phyloP scores from a whole-genome alignment of 495 filamentous ascomycete genomes.

The Lasiosphaeria ovina region DNA sequence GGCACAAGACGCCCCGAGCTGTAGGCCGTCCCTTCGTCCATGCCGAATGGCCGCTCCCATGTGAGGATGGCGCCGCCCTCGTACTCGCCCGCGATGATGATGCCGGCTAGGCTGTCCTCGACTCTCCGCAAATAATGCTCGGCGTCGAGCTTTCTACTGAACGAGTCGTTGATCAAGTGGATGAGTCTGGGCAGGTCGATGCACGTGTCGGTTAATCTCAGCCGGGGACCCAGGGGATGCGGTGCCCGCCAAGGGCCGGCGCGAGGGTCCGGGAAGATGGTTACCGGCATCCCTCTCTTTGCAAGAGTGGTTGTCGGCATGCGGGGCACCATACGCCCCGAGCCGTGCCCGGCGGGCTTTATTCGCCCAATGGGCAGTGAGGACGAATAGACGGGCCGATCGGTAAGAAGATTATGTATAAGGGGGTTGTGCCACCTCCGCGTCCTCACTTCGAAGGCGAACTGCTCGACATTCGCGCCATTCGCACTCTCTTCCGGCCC shows the following conservation, averaged over 20 bases:
- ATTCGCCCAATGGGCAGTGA: conserved; percentile 72
- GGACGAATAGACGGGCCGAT: conserved; percentile 87
- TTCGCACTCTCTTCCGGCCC: not conserved
- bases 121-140: conserved; percentile 78
- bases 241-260: conserved; percentile 64
- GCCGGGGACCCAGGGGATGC: conserved; percentile 44
- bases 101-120: conserved; percentile 72
- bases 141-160: conserved; percentile 79
- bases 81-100: conserved; percentile 95
- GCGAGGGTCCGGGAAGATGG: conserved; percentile 71
- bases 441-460: conserved; percentile 66
- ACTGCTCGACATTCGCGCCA: conserved; percentile 30
- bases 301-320: conserved; percentile 70
- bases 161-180: conserved; percentile 91
- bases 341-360: conserved; percentile 29
- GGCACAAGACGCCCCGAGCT: conserved; percentile 66
- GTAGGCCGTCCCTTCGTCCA: conserved; percentile 52
- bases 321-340: conserved; percentile 9
- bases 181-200: conserved; percentile 82
- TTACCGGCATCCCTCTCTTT: conserved; percentile 87
- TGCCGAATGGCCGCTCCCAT: conserved; percentile 77
- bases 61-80: conserved; percentile 94
- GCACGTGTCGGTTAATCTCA: conserved; percentile 69
- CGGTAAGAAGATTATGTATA: conserved; percentile 94
- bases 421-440: conserved; percentile 81